phyloP scores from a whole-genome alignment of 116 monocot species.

The Iris pallida region DNA sequence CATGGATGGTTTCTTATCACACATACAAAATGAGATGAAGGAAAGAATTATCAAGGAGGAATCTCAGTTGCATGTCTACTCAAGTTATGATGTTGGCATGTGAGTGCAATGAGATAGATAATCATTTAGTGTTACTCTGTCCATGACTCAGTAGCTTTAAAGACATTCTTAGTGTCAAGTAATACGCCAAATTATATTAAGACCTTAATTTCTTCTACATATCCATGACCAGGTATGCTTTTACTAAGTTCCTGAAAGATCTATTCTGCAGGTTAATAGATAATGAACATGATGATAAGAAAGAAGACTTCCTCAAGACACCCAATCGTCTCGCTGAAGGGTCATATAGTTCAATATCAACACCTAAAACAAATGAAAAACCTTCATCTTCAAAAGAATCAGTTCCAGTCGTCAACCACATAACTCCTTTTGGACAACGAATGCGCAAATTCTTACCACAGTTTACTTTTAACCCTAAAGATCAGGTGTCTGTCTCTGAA shows the following conservation, averaged over 20 bases:
- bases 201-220: too few relatives aligned
- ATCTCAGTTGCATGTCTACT: slow-evolving; percentile 71
- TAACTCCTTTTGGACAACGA: slow-evolving; percentile 91
- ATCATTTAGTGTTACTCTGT: too few relatives aligned
- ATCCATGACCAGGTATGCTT: too few relatives aligned
- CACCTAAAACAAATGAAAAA: slow-evolving; percentile 40
- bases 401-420: slow-evolving; percentile 14
- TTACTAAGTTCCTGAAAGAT: slow-evolving; percentile 3
- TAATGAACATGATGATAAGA: slow-evolving; percentile 33
- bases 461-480: slow-evolving; percentile 41
- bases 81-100: slow-evolving; percentile 73
- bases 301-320: slow-evolving; percentile 34
- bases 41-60: slow-evolving; percentile 74
- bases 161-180: too few relatives aligned
- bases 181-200: too few relatives aligned
- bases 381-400: slow-evolving; percentile 37
- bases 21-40: slow-evolving; percentile 79
- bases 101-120: slow-evolving; percentile 29
- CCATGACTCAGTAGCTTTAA: too few relatives aligned
- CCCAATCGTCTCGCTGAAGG: slow-evolving; percentile 38
- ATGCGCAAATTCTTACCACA: slow-evolving; percentile 66
- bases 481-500: slow-evolving; percentile 12
- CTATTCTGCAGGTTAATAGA: slow-evolving; percentile 47
- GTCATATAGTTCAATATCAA: slow-evolving; percentile 17
- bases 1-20: slow-evolving; percentile 75